A percentile compares a stretch with the other conserved stretches of the same genome.
Conservation (phyloP, 306 rosid species). For the Trifolium dubium region DNA sequence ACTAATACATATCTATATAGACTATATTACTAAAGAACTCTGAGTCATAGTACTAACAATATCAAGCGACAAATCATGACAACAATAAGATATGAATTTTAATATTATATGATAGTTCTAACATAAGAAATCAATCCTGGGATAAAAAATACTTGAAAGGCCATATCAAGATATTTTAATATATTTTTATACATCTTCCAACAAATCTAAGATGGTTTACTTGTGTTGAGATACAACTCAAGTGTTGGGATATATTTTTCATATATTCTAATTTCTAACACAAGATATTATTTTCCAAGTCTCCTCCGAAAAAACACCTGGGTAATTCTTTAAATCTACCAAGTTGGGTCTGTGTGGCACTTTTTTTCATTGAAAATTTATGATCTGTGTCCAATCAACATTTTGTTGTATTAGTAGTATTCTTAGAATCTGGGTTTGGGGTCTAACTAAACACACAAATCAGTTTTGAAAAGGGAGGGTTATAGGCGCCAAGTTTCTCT, state of each 20-base stretch:
- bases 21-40: background rate
- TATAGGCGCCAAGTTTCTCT: background rate
- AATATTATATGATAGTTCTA: no score
- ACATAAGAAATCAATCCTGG: no score
- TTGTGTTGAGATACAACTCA: background rate
- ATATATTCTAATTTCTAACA: background rate
- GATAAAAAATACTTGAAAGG: no score
- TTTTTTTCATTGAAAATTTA: slow-evolving; percentile 4
- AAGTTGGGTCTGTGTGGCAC: slow-evolving; percentile 1
- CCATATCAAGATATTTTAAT: no score
- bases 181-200: background rate
- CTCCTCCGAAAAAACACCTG: background rate
- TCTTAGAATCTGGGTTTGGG: background rate
- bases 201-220: background rate
- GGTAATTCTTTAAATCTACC: slow-evolving; percentile 14
- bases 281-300: background rate
- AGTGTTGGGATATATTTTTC: background rate
- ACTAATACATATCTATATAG: background rate
- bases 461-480: background rate
- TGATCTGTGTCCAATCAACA: background rate
- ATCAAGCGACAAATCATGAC: no score
- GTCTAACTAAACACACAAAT: background rate
- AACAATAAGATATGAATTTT: no score
- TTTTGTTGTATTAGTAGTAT: background rate
- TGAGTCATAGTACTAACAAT: background rate